Evolutionary conservation across 345 rosid genomes (phyloP), one percentile per base, ranked within the genome.

Genomic region (Pistacia atlantica): DNA sequence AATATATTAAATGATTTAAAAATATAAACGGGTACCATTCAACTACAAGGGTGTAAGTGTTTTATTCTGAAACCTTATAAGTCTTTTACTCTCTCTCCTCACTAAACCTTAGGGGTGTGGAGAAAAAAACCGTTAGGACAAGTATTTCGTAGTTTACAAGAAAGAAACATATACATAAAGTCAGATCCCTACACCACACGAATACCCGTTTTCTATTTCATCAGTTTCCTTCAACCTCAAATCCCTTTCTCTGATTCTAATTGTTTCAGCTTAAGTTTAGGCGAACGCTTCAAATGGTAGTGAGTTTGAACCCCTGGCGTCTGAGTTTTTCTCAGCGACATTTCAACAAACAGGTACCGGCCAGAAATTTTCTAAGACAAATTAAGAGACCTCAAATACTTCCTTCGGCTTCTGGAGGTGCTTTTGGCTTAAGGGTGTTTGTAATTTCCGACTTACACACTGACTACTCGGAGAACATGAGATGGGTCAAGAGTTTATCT

Each of bases 381-480:
- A 17, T 49, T 57, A 77, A 14, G 63, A 74, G 87, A 86, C 80
- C 84, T 16, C 80, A 81, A 18, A 71, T 85, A n/a, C 37, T 71
- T 17, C 64, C 76, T 57, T 71, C 75, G 42, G 67, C 78, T 25
- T 14, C 48, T 42, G 13, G 69, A 55, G 83, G 67, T 61, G 51
- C 62, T 11, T 60, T 38, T 61, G 83, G 85, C 45, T 61, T 75
- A 38, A 76, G 88, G 73, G 92, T 90, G 35, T 90, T 82, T 68
- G 86, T 85, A 82, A 52, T 90, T 62, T 90, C 92, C 0, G 90
- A 90, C 73, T 78, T 86, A 70, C 94, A 90, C 79, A 89, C 92
- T 1, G 92, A 90, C 71, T 90, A 90, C 72, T 60, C 84, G 0
- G 87, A 90, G 74, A 90, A 90, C 79, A 82, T 89, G 92, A 59